Percentiles rank a stretch among this genome's conserved stretches.
Evolutionary conservation across 2,329 filamentous ascomycete species (phyloP).

Genomic region (Didymella pomorum): DNA sequence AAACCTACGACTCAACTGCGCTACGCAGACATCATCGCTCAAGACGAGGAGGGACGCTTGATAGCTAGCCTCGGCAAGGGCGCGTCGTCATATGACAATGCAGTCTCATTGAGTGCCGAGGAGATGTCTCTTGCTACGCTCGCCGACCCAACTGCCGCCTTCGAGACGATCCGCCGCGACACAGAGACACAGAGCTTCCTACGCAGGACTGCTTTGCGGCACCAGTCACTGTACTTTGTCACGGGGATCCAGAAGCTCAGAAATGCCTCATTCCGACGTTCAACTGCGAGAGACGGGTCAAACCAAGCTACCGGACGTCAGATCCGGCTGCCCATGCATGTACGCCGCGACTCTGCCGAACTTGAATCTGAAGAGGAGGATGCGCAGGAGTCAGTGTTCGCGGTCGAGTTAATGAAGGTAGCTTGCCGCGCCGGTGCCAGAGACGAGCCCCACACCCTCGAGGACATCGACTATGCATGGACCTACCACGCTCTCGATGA

Average conservation of each 20-base stretch:
- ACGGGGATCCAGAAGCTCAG: conserved; percentile 57
- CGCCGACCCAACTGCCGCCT: conserved; percentile 27
- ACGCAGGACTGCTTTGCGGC: conserved; percentile 49
- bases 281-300: conserved; percentile 19
- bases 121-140: conserved; percentile 28
- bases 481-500: conserved; percentile 36
- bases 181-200: conserved; percentile 32
- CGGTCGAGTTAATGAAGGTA: conserved; percentile 39
- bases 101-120: conserved; percentile 32
- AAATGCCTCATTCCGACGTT: conserved; percentile 31
- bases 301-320: conserved; percentile 21
- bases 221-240: conserved; percentile 56
- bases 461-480: conserved; percentile 41
- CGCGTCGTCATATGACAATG: conserved; percentile 13
- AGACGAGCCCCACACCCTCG: conserved; percentile 38
- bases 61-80: conserved; percentile 18
- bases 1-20: conserved; percentile 18
- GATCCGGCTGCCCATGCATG: conserved; percentile 28
- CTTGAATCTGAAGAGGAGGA: conserved; percentile 18
- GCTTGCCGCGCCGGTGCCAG: conserved; percentile 33
- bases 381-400: conserved; percentile 26
- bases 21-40: conserved; percentile 28
- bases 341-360: conserved; percentile 36
- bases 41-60: conserved; percentile 36
- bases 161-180: conserved; percentile 35